Conservation (phyloP, 306 rosid species). For the Abrus precatorius region DNA sequence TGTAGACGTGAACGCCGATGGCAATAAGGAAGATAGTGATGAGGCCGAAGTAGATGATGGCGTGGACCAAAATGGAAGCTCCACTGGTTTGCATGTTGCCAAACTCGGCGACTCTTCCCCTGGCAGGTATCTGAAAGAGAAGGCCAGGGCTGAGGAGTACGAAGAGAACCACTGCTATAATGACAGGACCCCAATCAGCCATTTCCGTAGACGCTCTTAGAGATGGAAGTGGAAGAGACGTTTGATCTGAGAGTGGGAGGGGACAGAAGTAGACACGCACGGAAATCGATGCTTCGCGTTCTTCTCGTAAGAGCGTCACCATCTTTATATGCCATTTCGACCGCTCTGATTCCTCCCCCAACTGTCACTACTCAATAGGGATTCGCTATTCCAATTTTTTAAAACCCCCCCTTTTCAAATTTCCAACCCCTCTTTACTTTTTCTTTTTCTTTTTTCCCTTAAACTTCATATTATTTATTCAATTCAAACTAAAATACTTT, state of each 20-base stretch:
- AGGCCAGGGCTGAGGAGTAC: constrained; percentile 78
- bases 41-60: constrained; percentile 84
- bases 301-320: constrained; percentile 20
- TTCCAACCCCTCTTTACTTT: too few relatives aligned
- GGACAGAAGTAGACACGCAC: constrained; percentile 21
- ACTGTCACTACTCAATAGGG: background rate
- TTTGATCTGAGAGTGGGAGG: background rate
- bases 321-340: constrained; percentile 19
- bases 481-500: too few relatives aligned
- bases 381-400: background rate
- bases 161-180: constrained; percentile 77
- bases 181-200: constrained; percentile 96
- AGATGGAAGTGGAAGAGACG: background rate
- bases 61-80: constrained; percentile 76
- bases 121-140: constrained; percentile 74
- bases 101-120: constrained; percentile 66
- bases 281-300: background rate
- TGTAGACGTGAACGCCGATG: constrained; percentile 77
- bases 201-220: constrained; percentile 1
- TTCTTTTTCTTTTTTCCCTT: background rate
- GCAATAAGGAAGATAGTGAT: constrained; percentile 79
- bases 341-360: constrained; percentile 37
- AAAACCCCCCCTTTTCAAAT: too few relatives aligned
- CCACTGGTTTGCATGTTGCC: constrained; percentile 87
- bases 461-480: too few relatives aligned